A percentile compares a stretch with the other conserved stretches of the same genome.
phyloP scores from a whole-genome alignment of 1,284 basidiomycete species.

The Coniferiporia weirii region DNA sequence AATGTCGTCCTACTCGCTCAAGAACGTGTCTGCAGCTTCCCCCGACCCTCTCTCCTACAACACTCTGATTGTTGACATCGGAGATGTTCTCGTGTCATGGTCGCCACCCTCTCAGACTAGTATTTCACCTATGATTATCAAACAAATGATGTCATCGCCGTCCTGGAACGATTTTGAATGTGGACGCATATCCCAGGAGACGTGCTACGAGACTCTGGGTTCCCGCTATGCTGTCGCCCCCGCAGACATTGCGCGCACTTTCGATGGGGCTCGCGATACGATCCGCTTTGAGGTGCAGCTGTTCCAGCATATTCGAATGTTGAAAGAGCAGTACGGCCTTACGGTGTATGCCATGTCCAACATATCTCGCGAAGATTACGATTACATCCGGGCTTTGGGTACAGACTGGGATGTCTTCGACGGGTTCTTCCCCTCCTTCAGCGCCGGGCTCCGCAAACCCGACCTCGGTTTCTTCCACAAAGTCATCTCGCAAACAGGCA shows the following conservation, averaged over 20 bases:
- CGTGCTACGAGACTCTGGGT: conserved; percentile 41
- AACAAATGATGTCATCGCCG: conserved; percentile 40
- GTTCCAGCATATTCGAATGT: conserved; percentile 39
- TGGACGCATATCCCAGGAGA: conserved; percentile 41
- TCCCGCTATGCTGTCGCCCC: conserved; percentile 36
- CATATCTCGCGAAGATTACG: conserved; percentile 50
- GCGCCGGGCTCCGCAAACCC: conserved; percentile 46
- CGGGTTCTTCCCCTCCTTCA: conserved; percentile 46
- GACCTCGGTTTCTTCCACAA: conserved; percentile 48
- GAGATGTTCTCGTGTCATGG: conserved; percentile 55
- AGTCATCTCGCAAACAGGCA: conserved; percentile 34
- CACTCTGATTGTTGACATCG: conserved; percentile 28
- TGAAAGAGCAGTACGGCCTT: conserved; percentile 35
- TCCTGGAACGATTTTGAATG: conserved; percentile 55
- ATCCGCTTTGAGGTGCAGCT: conserved; percentile 40
- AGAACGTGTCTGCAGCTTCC: too few relatives aligned
- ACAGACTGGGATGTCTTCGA: conserved; percentile 53
- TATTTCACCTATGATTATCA: conserved; percentile 40
- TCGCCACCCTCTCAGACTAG: conserved; percentile 41
- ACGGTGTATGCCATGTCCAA: conserved; percentile 55
- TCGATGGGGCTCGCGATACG: conserved; percentile 42
- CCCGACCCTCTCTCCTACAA: not conserved
- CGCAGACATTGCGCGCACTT: conserved; percentile 36
- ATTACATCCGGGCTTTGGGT: conserved; percentile 37
- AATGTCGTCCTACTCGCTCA: too few relatives aligned